phyloP scores from a whole-genome alignment of 2,329 filamentous ascomycete genomes.

The Xylariomycetidae sp. region DNA sequence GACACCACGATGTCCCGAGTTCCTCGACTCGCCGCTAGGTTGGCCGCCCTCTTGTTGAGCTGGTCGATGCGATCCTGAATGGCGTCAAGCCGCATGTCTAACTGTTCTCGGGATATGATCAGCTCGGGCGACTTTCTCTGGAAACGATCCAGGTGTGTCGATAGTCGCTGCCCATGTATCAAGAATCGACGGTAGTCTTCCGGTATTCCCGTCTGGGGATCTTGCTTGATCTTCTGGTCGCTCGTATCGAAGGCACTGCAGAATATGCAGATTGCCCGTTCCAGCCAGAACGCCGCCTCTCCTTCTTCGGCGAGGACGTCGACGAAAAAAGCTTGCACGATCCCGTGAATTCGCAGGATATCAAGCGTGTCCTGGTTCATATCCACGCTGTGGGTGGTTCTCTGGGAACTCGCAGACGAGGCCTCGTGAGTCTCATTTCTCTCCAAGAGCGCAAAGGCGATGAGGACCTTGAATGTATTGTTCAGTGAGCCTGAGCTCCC shows the following conservation, averaged over 20 bases:
- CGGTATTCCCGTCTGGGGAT: constrained; percentile 37
- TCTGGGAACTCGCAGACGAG: constrained; percentile 36
- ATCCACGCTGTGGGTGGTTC: constrained; percentile 35
- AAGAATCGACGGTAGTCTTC: constrained; percentile 50
- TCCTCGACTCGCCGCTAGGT: no score
- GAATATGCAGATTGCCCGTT: constrained; percentile 43
- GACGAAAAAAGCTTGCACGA: constrained; percentile 50
- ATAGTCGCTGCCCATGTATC: constrained; percentile 45
- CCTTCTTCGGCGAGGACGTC: constrained; percentile 39
- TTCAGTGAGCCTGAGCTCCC: constrained; percentile 37
- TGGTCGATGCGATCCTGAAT: constrained; percentile 39
- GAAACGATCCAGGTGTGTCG: constrained; percentile 36
- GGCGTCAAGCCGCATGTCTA: constrained; percentile 32
- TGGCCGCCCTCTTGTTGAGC: constrained; percentile 35
- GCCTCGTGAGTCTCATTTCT: constrained; percentile 41
- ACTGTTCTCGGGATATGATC: constrained; percentile 21
- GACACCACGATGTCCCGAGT: constrained; percentile 36
- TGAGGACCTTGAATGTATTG: constrained; percentile 45
- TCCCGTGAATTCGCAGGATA: constrained; percentile 45
- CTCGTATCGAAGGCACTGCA: constrained; percentile 45
- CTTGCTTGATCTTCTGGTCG: constrained; percentile 36
- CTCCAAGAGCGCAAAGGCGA: constrained; percentile 48
- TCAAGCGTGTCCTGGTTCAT: constrained; percentile 42
- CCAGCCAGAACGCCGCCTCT: constrained; percentile 43
- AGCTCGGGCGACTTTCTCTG: constrained; percentile 30